Percentiles rank a stretch among this genome's conserved stretches.
Conservation (phyloP, 176 grass and related monocot genomes). For the Cenchrus americanus region DNA sequence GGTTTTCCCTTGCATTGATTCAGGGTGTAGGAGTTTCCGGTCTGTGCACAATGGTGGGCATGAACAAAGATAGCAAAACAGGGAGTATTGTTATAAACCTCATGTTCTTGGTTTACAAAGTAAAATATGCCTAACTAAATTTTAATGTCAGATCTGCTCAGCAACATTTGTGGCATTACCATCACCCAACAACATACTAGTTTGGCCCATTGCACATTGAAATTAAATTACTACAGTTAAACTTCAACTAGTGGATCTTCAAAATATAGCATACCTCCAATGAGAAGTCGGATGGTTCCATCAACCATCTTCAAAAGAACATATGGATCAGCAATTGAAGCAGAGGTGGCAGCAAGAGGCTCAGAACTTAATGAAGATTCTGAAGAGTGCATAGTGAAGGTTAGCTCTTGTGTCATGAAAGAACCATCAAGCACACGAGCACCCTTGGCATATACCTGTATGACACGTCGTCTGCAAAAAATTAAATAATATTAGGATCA, state of each 20-base stretch:
- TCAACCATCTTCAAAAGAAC: constrained; percentile 92
- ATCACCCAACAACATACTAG: background rate
- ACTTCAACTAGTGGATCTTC: background rate
- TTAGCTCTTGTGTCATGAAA: constrained; percentile 98
- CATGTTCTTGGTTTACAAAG: background rate
- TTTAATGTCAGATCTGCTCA: background rate
- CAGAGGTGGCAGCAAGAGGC: constrained; percentile 62
- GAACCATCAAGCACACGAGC: constrained; percentile 98
- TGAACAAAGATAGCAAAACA: background rate
- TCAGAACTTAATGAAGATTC: constrained; percentile 75
- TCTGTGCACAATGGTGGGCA: too few relatives aligned
- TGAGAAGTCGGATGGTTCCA: constrained; percentile 85
- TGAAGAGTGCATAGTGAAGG: constrained; percentile 62
- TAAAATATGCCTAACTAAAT: constrained; percentile 6
- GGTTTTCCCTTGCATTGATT: too few relatives aligned
- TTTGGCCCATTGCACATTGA: background rate
- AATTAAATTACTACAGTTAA: background rate
- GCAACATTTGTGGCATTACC: constrained; percentile 1
- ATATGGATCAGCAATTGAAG: constrained; percentile 90
- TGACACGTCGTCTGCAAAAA: constrained; percentile 77
- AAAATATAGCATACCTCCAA: constrained; percentile 68
- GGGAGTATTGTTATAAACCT: background rate
- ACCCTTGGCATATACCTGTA: constrained; percentile 82
- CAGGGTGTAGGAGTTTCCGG: too few relatives aligned
- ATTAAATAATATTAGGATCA: constrained; percentile 35